Evolutionary conservation across 2,329 filamentous ascomycete genomes (phyloP), one percentile per base, ranked within the genome.

Genomic region (Claviceps arundinis): DNA sequence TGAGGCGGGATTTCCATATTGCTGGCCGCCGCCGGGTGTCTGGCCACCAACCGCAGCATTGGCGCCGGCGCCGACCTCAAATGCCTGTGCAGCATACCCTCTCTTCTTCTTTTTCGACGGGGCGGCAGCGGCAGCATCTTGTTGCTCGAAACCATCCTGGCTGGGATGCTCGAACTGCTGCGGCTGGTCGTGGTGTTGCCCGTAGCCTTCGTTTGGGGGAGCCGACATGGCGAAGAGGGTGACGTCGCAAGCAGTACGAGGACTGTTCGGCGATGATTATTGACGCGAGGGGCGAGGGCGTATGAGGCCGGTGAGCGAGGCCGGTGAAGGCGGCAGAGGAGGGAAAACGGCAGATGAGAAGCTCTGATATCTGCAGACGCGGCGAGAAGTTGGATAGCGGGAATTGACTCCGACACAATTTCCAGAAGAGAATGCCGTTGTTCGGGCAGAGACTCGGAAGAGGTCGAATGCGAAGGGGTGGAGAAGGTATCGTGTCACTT

Each of bases 21-120:
- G 64, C 51, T 70, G 72, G 37, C 66, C 65, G 22, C 59, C 66
- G 43, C 61, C 66, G 37, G 59, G 68, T 37, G 63, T 51, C 59
- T 73, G 72, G 52, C 76, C 79, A 38, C 73, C 79, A 50, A 66
- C 67, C 52, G 67, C 71, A 51, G 85, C 82, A 76, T 97, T 97
- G 64, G 87, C 87, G 61, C 91, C 93, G 49, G 80, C 78, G 49
- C 87, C 89, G 61, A 97, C 93, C 54, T 95, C 91, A 69, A 95
- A 98, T 46, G 91, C 91, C 68, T 94, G 87, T 53, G 88, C 88
- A 51, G 93, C 93, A 73, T 97, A 97, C 53, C 87, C 85, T 74
- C 89, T 81, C 79, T 95, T 95, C 81, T 95, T 96, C 74, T 89
- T 89, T 68, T 79, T 83, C 56, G 72, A 76, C 47, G 73, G 72